phyloP scores from a whole-genome alignment of 2,329 filamentous ascomycete species.

The Colletotrichum scovillei region DNA sequence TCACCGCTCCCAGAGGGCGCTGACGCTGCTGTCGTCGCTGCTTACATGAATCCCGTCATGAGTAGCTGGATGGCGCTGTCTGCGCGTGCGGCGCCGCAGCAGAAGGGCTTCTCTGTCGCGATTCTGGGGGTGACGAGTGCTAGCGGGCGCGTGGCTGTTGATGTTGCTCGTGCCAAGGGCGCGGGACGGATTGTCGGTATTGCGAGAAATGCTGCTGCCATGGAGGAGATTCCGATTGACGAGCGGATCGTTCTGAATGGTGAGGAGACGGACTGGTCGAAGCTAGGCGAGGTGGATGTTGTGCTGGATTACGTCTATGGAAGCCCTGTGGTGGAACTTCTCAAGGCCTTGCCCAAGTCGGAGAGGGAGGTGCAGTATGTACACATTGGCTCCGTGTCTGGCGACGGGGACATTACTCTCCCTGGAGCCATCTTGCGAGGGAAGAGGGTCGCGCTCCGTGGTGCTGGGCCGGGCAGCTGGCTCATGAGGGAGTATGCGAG shows the following conservation, averaged over 20 bases:
- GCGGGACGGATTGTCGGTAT: slow-evolving; percentile 63
- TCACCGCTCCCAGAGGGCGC: slow-evolving; percentile 56
- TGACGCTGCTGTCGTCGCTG: slow-evolving; percentile 62
- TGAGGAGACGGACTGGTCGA: slow-evolving; percentile 57
- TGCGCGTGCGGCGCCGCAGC: slow-evolving; percentile 52
- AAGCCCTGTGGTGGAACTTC: slow-evolving; percentile 51
- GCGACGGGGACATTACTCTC: slow-evolving; percentile 49
- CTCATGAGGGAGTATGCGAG: slow-evolving; percentile 40
- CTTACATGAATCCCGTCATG: slow-evolving; percentile 65
- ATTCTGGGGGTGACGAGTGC: slow-evolving; percentile 65
- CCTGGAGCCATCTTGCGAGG: slow-evolving; percentile 57
- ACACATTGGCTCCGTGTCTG: slow-evolving; percentile 60
- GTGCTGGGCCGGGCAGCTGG: slow-evolving; percentile 59
- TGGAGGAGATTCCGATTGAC: slow-evolving; percentile 58
- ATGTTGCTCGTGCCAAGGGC: slow-evolving; percentile 59
- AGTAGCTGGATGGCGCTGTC: slow-evolving; percentile 68
- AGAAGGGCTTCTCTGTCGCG: slow-evolving; percentile 57
- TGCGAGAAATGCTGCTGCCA: slow-evolving; percentile 56
- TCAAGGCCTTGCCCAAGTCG: slow-evolving; percentile 51
- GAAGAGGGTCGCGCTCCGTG: slow-evolving; percentile 60
- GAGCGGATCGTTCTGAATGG: slow-evolving; percentile 54
- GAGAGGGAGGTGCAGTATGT: slow-evolving; percentile 62
- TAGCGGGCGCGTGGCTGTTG: slow-evolving; percentile 62
- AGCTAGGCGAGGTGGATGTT: slow-evolving; percentile 60
- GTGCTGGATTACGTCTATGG: slow-evolving; percentile 70